A percentile compares a stretch with the other conserved stretches of the same genome.
Conservation (phyloP, 768 basidiomycete genomes). For the Suillus alpinus region DNA sequence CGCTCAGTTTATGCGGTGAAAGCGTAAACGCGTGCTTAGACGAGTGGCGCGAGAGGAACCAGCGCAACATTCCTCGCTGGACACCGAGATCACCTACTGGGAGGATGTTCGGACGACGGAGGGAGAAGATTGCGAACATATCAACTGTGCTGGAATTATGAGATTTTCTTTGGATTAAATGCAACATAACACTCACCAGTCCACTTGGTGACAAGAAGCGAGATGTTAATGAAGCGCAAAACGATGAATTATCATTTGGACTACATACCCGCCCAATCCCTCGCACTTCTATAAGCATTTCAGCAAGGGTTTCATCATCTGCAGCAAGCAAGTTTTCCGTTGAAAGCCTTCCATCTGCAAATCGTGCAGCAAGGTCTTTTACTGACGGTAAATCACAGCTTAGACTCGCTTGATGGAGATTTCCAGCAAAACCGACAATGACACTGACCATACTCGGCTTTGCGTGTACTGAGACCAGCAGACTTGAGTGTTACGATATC, state of each 20-base stretch:
- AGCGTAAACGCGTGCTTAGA: slow-evolving; percentile 45
- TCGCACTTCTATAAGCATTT: slow-evolving; percentile 73
- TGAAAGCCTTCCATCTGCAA: slow-evolving; percentile 77
- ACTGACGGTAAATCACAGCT: slow-evolving; percentile 41
- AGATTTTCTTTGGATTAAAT: slow-evolving; percentile 2
- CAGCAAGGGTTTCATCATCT: slow-evolving; percentile 71
- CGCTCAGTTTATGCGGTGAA: slow-evolving; percentile 48
- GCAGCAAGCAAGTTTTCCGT: slow-evolving; percentile 68
- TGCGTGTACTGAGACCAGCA: slow-evolving; percentile 80
- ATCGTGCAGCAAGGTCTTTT: slow-evolving; percentile 72
- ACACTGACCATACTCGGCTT: slow-evolving; percentile 81
- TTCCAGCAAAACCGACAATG: not conserved
- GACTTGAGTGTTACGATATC: slow-evolving; percentile 58
- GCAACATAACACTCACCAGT: slow-evolving; percentile 44
- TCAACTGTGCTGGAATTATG: slow-evolving; percentile 50
- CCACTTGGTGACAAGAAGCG: slow-evolving; percentile 41
- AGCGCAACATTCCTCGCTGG: slow-evolving; percentile 67
- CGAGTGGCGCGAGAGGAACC: slow-evolving; percentile 65
- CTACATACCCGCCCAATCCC: slow-evolving; percentile 71
- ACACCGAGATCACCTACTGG: slow-evolving; percentile 82
- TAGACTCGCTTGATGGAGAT: not conserved
- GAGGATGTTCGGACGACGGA: slow-evolving; percentile 80
- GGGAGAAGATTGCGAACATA: slow-evolving; percentile 90
- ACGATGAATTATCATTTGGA: not conserved
- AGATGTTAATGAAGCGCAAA: slow-evolving; percentile 4